These are phyloP conservation scores for Cercospora sojina DNA, from an alignment of 2,329 filamentous ascomycete species.

Conservation along the genomic window DNA sequence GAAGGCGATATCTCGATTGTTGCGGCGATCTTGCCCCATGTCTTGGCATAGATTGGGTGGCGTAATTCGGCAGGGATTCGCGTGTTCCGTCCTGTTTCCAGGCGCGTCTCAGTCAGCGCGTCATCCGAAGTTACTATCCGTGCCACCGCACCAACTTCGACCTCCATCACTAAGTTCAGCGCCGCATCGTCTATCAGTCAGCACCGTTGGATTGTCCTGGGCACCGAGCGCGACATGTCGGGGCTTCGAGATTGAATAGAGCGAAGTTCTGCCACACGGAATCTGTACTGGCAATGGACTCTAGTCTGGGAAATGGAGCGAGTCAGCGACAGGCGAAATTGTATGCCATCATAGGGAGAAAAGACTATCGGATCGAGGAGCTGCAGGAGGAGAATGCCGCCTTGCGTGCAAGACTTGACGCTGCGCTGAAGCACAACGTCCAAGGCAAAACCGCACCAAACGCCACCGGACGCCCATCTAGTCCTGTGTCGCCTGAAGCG, in stretches of 20 bases:
- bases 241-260: not conserved
- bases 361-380: conserved; percentile 18
- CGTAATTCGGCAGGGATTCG: not conserved
- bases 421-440: conserved; percentile 2
- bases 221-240: not conserved
- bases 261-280: not conserved
- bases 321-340: conserved; percentile 2
- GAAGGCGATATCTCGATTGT: not conserved
- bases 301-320: not conserved
- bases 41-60: not conserved
- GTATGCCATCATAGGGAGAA: conserved; percentile 11
- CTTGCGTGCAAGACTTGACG: conserved; percentile 23
- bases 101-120: not conserved
- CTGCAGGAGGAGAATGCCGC: conserved; percentile 31
- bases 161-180: not conserved
- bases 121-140: not conserved
- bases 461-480: not conserved
- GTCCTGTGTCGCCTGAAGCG: not conserved
- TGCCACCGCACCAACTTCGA: not conserved
- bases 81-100: not conserved
- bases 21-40: not conserved
- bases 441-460: not conserved
- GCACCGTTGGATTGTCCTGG: not conserved
- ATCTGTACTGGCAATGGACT: not conserved
- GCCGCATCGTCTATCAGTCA: not conserved